Evolutionary conservation across 768 basidiomycete genomes (phyloP).

Genomic region (Boletus rubroflammeus): DNA sequence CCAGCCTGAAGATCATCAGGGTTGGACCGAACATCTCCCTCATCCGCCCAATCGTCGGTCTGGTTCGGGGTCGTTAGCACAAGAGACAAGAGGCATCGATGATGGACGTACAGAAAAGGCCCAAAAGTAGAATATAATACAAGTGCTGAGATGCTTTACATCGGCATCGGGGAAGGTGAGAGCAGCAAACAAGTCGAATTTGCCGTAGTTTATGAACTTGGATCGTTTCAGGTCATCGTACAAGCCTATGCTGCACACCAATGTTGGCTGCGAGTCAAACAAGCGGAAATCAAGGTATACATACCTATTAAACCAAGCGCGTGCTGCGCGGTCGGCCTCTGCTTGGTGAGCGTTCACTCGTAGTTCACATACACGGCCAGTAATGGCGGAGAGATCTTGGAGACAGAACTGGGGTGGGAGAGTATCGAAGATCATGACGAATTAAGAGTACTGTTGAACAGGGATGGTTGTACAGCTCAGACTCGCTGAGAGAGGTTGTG

Average conservation of each 20-base stretch:
- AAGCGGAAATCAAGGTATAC: background rate
- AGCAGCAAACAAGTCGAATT: conserved; percentile 38
- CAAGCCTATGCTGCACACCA: conserved; percentile 25
- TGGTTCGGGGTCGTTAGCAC: conserved; percentile 11
- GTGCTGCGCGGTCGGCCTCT: conserved; percentile 32
- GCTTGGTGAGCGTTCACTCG: conserved; percentile 32
- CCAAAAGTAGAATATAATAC: conserved; percentile 39
- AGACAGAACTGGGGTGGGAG: conserved; percentile 37
- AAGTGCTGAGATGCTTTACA: conserved; percentile 31
- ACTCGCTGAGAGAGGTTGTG: conserved; percentile 21
- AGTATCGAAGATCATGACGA: conserved; percentile 29
- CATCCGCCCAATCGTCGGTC: conserved; percentile 38
- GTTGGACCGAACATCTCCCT: conserved; percentile 33
- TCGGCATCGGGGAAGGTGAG: conserved; percentile 39
- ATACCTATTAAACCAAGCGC: conserved; percentile 35
- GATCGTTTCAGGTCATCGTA: conserved; percentile 35
- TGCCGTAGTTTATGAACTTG: conserved; percentile 36
- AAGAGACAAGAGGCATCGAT: background rate
- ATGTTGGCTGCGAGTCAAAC: background rate
- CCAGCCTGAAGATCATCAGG: conserved; percentile 35
- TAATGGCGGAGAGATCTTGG: conserved; percentile 34
- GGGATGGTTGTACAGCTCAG: conserved; percentile 24
- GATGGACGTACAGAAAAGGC: conserved; percentile 33
- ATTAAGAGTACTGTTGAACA: conserved; percentile 13
- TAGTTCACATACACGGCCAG: conserved; percentile 36